Conservation (phyloP, 768 basidiomycete genomes). For the Leccinum aurantiacum region DNA sequence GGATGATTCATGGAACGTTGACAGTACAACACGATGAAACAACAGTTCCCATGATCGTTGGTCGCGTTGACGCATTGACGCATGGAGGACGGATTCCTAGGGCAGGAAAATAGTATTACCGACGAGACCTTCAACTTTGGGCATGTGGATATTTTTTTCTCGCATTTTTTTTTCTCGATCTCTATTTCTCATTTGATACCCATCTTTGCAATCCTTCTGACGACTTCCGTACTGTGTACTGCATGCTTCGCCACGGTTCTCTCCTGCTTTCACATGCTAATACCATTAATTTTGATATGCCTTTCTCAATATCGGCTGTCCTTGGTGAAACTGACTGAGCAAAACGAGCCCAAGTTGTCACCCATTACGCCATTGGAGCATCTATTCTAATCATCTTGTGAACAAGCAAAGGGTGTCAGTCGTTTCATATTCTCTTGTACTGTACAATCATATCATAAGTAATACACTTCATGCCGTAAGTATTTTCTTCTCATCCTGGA, state of each 20-base stretch:
- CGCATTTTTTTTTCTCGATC: not conserved
- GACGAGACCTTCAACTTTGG: not conserved
- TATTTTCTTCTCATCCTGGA: not conserved
- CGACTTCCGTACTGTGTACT: not conserved
- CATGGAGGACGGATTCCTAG: conserved; percentile 1
- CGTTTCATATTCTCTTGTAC: not conserved
- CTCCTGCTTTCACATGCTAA: not conserved
- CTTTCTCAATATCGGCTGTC: not conserved
- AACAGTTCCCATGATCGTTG: not conserved
- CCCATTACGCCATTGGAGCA: not conserved
- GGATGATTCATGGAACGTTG: conserved; percentile 4
- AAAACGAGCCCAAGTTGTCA: not conserved
- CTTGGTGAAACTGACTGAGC: not conserved
- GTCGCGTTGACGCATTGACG: not conserved
- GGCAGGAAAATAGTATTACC: not conserved
- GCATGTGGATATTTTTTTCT: not conserved
- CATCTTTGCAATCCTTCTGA: not conserved
- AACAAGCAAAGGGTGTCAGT: not conserved
- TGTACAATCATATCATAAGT: not conserved
- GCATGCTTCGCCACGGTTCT: not conserved
- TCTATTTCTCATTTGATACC: not conserved
- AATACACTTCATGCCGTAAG: not conserved
- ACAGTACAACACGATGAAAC: conserved; percentile 5
- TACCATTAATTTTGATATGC: not conserved
- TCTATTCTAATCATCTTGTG: not conserved